Percentiles rank a stretch among this genome's conserved stretches.
Conservation (phyloP, 257 asterid genomes). For the Nicotiana noctiflora region DNA sequence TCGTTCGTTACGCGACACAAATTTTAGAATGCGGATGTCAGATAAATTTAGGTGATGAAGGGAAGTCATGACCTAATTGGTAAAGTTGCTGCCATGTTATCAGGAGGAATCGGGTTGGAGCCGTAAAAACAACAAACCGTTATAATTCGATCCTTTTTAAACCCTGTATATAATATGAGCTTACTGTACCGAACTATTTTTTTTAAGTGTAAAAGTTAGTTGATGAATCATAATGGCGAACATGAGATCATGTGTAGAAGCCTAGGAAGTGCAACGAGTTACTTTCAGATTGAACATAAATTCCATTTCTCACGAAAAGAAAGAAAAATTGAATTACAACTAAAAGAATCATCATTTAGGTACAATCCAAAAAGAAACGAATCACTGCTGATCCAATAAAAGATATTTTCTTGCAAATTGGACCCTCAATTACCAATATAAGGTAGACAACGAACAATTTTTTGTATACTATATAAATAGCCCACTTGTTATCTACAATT, state of each 20-base stretch:
- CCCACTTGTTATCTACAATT: neutral
- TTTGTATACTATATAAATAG: neutral
- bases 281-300: neutral
- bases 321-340: neutral
- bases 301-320: neutral
- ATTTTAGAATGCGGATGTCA: too few relatives aligned
- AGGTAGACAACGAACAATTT: neutral
- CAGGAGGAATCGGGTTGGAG: too few relatives aligned
- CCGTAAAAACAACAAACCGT: too few relatives aligned
- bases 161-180: too few relatives aligned
- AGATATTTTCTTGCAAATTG: neutral
- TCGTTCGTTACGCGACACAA: too few relatives aligned
- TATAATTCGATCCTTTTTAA: too few relatives aligned
- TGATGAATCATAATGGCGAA: neutral
- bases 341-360: neutral
- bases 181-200: too few relatives aligned
- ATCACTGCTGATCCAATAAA: neutral
- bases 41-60: too few relatives aligned
- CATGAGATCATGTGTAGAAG: neutral
- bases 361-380: neutral
- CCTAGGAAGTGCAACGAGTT: neutral
- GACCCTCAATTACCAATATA: constrained; percentile 3
- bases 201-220: too few relatives aligned
- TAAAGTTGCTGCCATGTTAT: too few relatives aligned
- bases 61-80: too few relatives aligned